Conservation (phyloP, 2,329 filamentous ascomycete species). For the Magnaporthales sp. region DNA sequence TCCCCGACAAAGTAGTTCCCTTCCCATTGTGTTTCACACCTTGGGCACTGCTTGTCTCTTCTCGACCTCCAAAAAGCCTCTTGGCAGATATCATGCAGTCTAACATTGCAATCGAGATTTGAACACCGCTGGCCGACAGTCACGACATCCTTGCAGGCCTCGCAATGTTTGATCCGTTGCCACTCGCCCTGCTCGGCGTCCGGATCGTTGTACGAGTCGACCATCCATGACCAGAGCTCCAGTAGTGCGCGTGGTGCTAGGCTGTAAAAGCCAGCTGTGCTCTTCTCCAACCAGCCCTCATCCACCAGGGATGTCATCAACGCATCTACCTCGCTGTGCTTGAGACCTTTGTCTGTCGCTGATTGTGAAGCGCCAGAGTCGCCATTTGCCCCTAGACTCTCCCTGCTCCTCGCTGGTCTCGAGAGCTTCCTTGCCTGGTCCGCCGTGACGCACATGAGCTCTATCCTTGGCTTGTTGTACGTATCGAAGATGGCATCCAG, state of each 20-base stretch:
- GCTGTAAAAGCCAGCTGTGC: slow-evolving; percentile 61
- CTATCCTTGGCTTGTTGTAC: slow-evolving; percentile 70
- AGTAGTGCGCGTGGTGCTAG: slow-evolving; percentile 71
- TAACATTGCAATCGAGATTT: slow-evolving; percentile 55
- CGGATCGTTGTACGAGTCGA: slow-evolving; percentile 82
- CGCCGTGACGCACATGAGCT: slow-evolving; percentile 73
- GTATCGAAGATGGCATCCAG: slow-evolving; percentile 89
- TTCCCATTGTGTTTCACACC: slow-evolving; percentile 42
- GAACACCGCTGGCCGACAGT: slow-evolving; percentile 75
- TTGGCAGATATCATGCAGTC: slow-evolving; percentile 71
- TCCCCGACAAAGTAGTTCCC: slow-evolving; percentile 48
- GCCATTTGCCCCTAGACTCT: slow-evolving; percentile 14
- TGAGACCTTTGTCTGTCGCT: slow-evolving; percentile 49
- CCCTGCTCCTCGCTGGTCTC: slow-evolving; percentile 31
- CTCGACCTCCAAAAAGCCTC: slow-evolving; percentile 64
- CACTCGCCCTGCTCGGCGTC: slow-evolving; percentile 50
- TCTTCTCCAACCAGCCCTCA: slow-evolving; percentile 81
- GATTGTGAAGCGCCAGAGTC: slow-evolving; percentile 22
- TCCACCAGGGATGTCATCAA: slow-evolving; percentile 61
- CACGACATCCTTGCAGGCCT: slow-evolving; percentile 82
- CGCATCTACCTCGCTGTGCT: slow-evolving; percentile 67
- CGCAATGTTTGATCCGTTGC: slow-evolving; percentile 77
- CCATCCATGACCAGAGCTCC: slow-evolving; percentile 75
- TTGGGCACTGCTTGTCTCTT: slow-evolving; percentile 53
- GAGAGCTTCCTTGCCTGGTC: slow-evolving; percentile 71